phyloP scores from a whole-genome alignment of 2,329 filamentous ascomycete genomes.

The Aplosporella prunicola region DNA sequence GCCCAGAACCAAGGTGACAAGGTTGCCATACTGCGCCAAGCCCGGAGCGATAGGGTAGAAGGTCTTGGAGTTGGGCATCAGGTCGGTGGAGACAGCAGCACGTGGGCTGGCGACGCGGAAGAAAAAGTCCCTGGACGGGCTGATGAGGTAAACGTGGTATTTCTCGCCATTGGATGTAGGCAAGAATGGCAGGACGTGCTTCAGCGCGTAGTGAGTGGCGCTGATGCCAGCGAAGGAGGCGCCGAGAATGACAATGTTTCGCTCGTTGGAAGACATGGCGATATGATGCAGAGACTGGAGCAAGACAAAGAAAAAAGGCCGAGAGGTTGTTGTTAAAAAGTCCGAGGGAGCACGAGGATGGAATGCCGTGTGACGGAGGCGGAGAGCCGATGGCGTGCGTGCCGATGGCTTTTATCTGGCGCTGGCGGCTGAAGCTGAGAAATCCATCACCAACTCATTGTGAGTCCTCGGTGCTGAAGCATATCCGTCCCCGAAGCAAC shows the following conservation, averaged over 20 bases:
- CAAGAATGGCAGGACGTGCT: conserved; percentile 21
- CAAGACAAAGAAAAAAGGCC: background rate
- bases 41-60: conserved; percentile 25
- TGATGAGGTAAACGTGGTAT: conserved; percentile 27
- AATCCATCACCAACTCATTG: too few relatives aligned
- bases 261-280: conserved; percentile 4
- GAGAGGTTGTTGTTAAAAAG: too few relatives aligned
- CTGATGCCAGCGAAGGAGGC: conserved; percentile 27
- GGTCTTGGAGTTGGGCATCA: conserved; percentile 20
- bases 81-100: conserved; percentile 20
- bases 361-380: too few relatives aligned
- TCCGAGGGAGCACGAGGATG: too few relatives aligned
- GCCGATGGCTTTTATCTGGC: too few relatives aligned
- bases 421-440: too few relatives aligned
- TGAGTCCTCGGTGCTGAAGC: too few relatives aligned
- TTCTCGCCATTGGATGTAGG: conserved; percentile 12
- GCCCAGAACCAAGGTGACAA: conserved; percentile 15
- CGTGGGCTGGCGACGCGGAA: conserved; percentile 30
- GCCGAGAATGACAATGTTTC: conserved; percentile 26
- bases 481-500: too few relatives aligned
- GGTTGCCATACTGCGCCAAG: conserved; percentile 23
- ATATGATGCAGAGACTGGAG: background rate
- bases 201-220: conserved; percentile 26
- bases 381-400: too few relatives aligned
- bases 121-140: conserved; percentile 28